Evolutionary conservation across 495 filamentous ascomycete species (phyloP).

Genomic region (Aspergillus indologenus): DNA sequence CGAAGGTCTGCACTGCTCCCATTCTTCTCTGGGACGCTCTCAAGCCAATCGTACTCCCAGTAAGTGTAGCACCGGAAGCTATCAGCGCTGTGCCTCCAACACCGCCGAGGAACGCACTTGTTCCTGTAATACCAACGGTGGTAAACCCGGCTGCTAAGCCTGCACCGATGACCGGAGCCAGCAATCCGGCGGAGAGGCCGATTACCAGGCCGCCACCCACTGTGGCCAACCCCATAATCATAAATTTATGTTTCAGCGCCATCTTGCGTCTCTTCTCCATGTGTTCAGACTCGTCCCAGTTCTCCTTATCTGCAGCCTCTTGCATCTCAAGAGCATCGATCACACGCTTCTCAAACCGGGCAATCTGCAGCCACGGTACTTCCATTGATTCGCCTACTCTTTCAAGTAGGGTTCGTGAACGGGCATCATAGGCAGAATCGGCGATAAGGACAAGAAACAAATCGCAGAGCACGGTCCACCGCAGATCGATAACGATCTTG

Average conservation of each 20-base stretch:
- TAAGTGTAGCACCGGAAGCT: conserved; percentile 82
- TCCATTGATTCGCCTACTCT: conserved; percentile 73
- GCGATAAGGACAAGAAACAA: conserved; percentile 92
- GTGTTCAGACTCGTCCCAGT: conserved; percentile 95
- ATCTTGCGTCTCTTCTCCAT: conserved; percentile 83
- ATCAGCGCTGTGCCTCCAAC: conserved; percentile 91
- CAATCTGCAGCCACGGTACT: conserved; percentile 89
- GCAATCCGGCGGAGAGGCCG: conserved; percentile 84
- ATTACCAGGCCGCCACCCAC: conserved; percentile 96
- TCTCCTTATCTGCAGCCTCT: conserved; percentile 85
- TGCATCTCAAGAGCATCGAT: conserved; percentile 98
- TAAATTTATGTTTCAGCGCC: conserved; percentile 74
- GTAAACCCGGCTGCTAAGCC: conserved; percentile 94
- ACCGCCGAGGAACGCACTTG: conserved; percentile 83
- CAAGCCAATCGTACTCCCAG: conserved; percentile 79
- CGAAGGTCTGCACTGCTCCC: conserved; percentile 91
- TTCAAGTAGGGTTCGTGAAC: conserved; percentile 84
- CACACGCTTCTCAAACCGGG: conserved; percentile 94
- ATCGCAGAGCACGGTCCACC: conserved; percentile 97
- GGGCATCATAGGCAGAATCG: conserved; percentile 90
- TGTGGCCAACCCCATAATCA: conserved; percentile 96
- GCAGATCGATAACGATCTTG: conserved; percentile 91
- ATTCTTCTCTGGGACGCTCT: conserved; percentile 81
- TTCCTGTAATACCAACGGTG: conserved; percentile 89
- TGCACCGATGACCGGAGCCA: conserved; percentile 92